Conservation (phyloP, 768 basidiomycete genomes). For the Heimioporus sp. region DNA sequence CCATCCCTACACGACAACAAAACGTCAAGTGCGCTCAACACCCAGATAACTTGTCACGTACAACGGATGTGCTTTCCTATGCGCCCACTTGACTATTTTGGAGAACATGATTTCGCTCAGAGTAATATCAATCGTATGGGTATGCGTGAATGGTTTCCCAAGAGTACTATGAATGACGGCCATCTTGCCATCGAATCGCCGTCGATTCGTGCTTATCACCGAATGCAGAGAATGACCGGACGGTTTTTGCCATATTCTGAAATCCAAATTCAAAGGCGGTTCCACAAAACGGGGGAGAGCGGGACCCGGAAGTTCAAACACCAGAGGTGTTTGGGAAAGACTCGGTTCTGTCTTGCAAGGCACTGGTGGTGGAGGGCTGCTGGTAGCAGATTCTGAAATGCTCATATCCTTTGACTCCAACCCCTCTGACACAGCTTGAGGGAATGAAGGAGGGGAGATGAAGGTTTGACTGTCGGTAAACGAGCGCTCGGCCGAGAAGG, state of each 20-base stretch:
- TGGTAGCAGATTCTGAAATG: neutral
- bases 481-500: neutral
- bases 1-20: conserved; percentile 28
- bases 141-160: conserved; percentile 19
- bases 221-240: neutral
- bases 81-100: conserved; percentile 37
- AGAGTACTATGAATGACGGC: conserved; percentile 15
- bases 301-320: neutral
- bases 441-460: neutral
- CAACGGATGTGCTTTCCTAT: conserved; percentile 28
- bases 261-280: conserved; percentile 17
- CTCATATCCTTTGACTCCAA: conserved; percentile 1
- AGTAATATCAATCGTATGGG: conserved; percentile 24
- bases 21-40: neutral
- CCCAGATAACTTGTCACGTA: conserved; percentile 22
- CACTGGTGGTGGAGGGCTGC: neutral
- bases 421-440: neutral
- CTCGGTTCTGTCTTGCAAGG: neutral
- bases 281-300: conserved; percentile 13
- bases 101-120: conserved; percentile 29
- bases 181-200: conserved; percentile 19
- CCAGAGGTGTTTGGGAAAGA: neutral
- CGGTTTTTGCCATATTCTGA: conserved; percentile 6
- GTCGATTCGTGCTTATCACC: neutral
- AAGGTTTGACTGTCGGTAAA: neutral